Evolutionary conservation across 1,139 yeast genomes (phyloP), one percentile per base, ranked within the genome.

Genomic region (Wickerhamomyces sp.): DNA sequence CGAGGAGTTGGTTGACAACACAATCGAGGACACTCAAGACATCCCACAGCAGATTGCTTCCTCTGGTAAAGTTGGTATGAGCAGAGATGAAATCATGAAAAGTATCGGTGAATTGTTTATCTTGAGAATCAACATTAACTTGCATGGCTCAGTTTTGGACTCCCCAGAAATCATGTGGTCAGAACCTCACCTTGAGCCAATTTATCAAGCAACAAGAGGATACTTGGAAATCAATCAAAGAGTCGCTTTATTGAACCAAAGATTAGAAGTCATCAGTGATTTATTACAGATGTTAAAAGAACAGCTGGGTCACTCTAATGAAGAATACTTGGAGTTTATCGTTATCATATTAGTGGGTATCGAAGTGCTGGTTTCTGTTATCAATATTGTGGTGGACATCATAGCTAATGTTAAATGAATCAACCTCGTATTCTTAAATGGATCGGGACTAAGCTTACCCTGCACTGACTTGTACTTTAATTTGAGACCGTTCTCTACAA

Each of bases 91-190:
- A 49, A 89, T 89, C 38, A 89, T 91, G 96, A 89, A 88, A 61
- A 82, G 93, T 37, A 91, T 91, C 40, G 98, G 98, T 14, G 97
- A 91, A 57, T 70, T 91, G 44, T 91, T 91, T 58, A 91, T 91
- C 40, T 66, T 91, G 46, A 68, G 98, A 41, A 91, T 91, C 40
- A 87, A 84, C 58, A 86, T 88, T 46, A 91, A 91, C 54, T 66
- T 91, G 42, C 97, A 91, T 61, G 97, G 97, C 1, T 87, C 96
- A 2, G 93, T 91, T 16, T 65, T 91, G 44, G 98, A 91, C 57
- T 85, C 95, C 2, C 98, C 98, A 0, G 97, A 91, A 57, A 74
- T 91, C 39, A 88, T 91, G 96, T 91, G 98, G 98, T 80, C 96
- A 0, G 97, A 91, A 55, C 98, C 98, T 2, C 96, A 89, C 52